Percentiles rank a stretch among this genome's conserved stretches.
Evolutionary conservation across 1,139 yeast genomes (phyloP).

Genomic region (Diutina neorugosa): DNA sequence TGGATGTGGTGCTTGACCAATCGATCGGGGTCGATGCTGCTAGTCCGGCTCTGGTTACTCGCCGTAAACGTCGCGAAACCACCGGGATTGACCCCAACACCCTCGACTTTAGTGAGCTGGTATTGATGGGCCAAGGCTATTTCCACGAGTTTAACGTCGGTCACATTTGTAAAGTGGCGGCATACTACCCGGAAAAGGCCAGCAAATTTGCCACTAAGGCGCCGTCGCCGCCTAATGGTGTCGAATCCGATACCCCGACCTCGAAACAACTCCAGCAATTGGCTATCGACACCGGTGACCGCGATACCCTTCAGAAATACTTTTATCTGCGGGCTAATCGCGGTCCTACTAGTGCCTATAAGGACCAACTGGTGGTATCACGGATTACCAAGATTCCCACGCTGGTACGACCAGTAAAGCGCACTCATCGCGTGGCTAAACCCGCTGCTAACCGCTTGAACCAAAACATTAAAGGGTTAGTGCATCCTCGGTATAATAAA

Average conservation of each 20-base stretch:
- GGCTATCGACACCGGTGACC: neutral
- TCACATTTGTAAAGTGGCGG: slow-evolving; percentile 32
- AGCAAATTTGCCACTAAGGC: neutral
- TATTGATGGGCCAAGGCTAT: slow-evolving; percentile 35
- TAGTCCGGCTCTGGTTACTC: neutral
- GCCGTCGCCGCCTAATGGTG: neutral
- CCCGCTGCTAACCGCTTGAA: slow-evolving; percentile 13
- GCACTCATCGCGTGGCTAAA: slow-evolving; percentile 10
- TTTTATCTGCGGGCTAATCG: slow-evolving; percentile 29
- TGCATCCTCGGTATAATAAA: slow-evolving; percentile 23
- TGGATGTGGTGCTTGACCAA: neutral
- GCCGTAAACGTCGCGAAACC: slow-evolving; percentile 11
- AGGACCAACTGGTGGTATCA: slow-evolving; percentile 32
- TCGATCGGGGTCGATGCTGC: neutral
- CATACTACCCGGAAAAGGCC: slow-evolving; percentile 16
- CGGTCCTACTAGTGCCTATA: slow-evolving; percentile 37
- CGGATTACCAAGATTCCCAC: slow-evolving; percentile 22
- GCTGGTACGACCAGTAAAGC: slow-evolving; percentile 6
- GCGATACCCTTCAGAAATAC: slow-evolving; percentile 16
- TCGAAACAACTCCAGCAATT: slow-evolving; percentile 26
- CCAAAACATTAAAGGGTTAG: slow-evolving; percentile 25
- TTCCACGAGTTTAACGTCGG: slow-evolving; percentile 32
- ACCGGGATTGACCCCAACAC: slow-evolving; percentile 29
- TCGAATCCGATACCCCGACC: slow-evolving; percentile 7
- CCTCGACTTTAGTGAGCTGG: slow-evolving; percentile 27